Evolutionary conservation across 108 stramenopile genomes (phyloP), one percentile per base, ranked within the genome.

Genomic region (Pseudonitzschia pungens): DNA sequence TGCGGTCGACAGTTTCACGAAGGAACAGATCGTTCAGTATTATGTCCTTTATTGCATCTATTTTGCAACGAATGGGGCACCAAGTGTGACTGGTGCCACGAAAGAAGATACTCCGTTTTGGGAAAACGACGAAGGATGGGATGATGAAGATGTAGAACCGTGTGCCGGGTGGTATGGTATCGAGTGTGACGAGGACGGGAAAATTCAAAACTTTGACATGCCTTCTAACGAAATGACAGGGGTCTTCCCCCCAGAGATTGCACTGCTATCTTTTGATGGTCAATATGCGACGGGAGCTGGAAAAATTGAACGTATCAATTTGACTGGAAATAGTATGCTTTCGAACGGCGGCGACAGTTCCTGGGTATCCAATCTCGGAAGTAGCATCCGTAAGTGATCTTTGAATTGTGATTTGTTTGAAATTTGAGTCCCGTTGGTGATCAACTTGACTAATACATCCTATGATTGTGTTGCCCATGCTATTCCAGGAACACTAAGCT

Each of bases 171-270:
- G 74, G 65, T 70, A 44, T 66, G 74, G 72, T 24, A 41, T 80
- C 27, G 24, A 27, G 5, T 80, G 79, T 51, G 70, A 75, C 33
- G 36, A 18, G 4, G 69, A 80, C 16, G 69, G 69, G 40, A 33
- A 33, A 9, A 58, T 74, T 3, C 32, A 56, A 21, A 56, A 26
- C 14, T 28, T 79, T 44, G 41, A 51, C 41, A 43, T 79, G 10
- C 22, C 57, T 55, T 69, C 65, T 15, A 82, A 82, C 56, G 20
- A 54, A n/a, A 33, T 82, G 72, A 74, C 69, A 7, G 81, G 81
- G 40, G 11, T 11, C 22, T 77, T 77, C 50, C 81, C 81, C 18
- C 62, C 62, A 1, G 81, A 82, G 60, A 28, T 82, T 20, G 33
- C 40, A 12, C 59, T 74, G 21, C 59, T 82, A 16, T 29, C 73